phyloP scores from a whole-genome alignment of 805 yeast species.

The Metschnikowia amazonensis region DNA sequence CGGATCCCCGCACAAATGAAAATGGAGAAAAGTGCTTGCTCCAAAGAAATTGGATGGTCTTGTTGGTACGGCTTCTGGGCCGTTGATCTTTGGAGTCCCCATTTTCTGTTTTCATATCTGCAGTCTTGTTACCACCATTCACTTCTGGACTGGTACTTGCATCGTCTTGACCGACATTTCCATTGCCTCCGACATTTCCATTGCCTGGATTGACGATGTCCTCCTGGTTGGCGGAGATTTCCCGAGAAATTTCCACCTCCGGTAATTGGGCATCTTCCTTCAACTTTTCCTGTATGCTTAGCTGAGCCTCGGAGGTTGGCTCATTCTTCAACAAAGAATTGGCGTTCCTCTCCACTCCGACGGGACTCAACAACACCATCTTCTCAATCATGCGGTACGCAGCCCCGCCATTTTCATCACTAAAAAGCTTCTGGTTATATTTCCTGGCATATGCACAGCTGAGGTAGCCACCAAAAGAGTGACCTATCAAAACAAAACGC shows the following conservation, averaged over 20 bases:
- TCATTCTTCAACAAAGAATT: slow-evolving; percentile 26
- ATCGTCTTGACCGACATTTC: neutral
- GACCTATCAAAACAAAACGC: slow-evolving; percentile 38
- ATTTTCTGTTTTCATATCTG: neutral
- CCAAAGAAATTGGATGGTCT: slow-evolving; percentile 44
- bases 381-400: slow-evolving; percentile 29
- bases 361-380: slow-evolving; percentile 40
- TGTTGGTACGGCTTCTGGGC: slow-evolving; percentile 20
- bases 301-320: slow-evolving; percentile 10
- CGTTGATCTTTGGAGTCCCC: neutral
- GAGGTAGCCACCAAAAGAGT: slow-evolving; percentile 45
- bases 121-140: no score
- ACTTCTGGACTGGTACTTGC: neutral
- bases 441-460: slow-evolving; percentile 42
- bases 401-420: slow-evolving; percentile 18
- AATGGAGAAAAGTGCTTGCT: slow-evolving; percentile 53
- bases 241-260: slow-evolving; percentile 15
- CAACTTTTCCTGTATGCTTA: slow-evolving; percentile 8
- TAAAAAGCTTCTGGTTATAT: slow-evolving; percentile 27
- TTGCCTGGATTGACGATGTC: slow-evolving; percentile 16
- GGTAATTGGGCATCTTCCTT: slow-evolving; percentile 18
- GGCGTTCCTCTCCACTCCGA: slow-evolving; percentile 39
- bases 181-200: no score
- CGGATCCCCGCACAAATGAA: slow-evolving; percentile 43
- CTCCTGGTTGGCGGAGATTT: slow-evolving; percentile 25